Evolutionary conservation across 768 basidiomycete genomes (phyloP), one percentile per base, ranked within the genome.

Genomic region (Hemileccinum impolitum): DNA sequence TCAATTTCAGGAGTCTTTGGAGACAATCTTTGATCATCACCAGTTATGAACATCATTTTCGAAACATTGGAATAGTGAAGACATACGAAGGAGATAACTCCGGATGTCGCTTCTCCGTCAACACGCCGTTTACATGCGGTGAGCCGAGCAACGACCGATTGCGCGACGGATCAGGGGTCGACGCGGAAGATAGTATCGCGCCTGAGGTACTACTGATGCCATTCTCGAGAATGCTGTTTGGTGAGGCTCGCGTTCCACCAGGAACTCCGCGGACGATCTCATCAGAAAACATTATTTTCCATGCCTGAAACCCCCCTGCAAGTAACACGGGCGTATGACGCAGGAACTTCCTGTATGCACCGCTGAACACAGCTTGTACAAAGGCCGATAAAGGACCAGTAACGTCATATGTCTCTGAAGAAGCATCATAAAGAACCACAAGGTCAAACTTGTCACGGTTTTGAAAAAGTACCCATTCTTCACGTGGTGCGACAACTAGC

Each of bases 381-480:
- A 94, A 76, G 17, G 74, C 63, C 2, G 79, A 73, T n/a, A 88
- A 63, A 0, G 84, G 79, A 0, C 81, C 73, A 10, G 72, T 72
- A 17, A 71, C 65, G 2, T 75, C 78, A 44, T 81, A 75, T 15
- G 72, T 66, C 46, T 78, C 74, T 39, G 89, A 83, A 26, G 73
- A 65, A 43, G 77, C 60, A 65, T 98, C 94, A 65, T 94, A 94
- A 4, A 97, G 72, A 14, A 85, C 89, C 21, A 99, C 82, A 18
- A 94, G 67, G 56, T 96, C 94, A 63, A 90, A 95, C 57, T 87
- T 85, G 60, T 93, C 81, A 35, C 95, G 87, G 52, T 91, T 87
- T 36, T 72, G 65, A 65, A 98, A 98, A n/a, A 88, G 73, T 2
- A 75, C 74, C 39, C 73, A 74, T 67, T 97, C 94, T 34, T 76